Evolutionary conservation across 116 monocot species (phyloP).

Genomic region (Papilionanthe hybrid): DNA sequence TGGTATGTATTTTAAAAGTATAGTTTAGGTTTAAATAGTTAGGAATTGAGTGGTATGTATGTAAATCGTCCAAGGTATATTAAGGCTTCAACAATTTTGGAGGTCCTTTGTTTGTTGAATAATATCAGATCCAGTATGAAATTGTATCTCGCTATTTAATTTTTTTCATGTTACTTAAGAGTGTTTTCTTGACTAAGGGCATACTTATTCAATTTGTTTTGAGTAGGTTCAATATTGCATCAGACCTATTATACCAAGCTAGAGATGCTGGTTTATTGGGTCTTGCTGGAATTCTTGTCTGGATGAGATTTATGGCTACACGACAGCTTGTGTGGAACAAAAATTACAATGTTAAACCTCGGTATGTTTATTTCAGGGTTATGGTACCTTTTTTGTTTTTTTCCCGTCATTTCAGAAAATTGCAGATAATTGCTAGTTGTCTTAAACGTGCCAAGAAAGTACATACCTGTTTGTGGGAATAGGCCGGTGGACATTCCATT

Average conservation of each 20-base stretch:
- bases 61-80: neutral
- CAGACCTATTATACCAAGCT: constrained; percentile 59
- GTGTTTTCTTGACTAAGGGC: neutral
- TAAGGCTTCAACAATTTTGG: neutral
- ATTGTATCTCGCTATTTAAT: neutral
- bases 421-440: neutral
- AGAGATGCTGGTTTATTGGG: constrained; percentile 52
- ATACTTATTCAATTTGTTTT: neutral
- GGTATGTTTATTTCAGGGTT: constrained; percentile 34
- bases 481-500: neutral
- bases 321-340: constrained; percentile 97
- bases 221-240: constrained; percentile 85
- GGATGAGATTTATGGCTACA: constrained; percentile 96
- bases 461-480: neutral
- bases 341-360: constrained; percentile 99
- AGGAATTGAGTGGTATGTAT: no score
- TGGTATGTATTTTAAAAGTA: no score
- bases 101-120: neutral
- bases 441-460: neutral
- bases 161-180: neutral
- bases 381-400: neutral
- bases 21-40: no score
- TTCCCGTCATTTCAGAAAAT: neutral
- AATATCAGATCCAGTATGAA: neutral
- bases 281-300: constrained; percentile 83